A percentile compares a stretch with the other conserved stretches of the same genome.
These are phyloP conservation scores for Globisporangium orthogonon DNA, from an alignment of 352 stramenopile species.

Conservation along the genomic window DNA sequence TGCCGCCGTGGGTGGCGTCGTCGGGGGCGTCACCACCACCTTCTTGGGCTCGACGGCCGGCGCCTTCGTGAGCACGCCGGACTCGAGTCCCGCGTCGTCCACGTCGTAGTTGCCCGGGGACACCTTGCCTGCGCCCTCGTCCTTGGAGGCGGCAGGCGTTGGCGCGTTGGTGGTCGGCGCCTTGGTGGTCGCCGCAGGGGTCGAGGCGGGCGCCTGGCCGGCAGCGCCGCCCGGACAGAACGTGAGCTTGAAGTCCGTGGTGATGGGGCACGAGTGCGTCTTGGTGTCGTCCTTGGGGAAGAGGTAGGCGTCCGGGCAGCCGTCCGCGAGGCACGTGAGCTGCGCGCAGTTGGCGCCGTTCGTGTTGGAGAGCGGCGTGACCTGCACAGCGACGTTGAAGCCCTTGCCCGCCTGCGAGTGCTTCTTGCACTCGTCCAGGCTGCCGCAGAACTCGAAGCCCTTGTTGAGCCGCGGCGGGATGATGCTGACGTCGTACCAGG, in stretches of 20 bases:
- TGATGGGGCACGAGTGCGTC: constrained; percentile 54
- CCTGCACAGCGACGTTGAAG: constrained; percentile 63
- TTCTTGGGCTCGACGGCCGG: not conserved
- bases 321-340: constrained; percentile 46
- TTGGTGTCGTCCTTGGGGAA: constrained; percentile 69
- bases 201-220: not conserved
- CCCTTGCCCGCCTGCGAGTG: constrained; percentile 44
- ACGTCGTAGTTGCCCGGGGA: constrained; percentile 10
- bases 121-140: constrained; percentile 11
- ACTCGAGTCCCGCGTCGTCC: constrained; percentile 10
- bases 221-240: constrained; percentile 43
- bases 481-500: constrained; percentile 71
- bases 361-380: constrained; percentile 48
- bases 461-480: constrained; percentile 50
- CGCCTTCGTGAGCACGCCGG: constrained; percentile 2
- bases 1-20: not conserved
- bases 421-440: constrained; percentile 57
- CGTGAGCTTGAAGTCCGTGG: constrained; percentile 59
- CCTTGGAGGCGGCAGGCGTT: not conserved
- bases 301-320: constrained; percentile 60
- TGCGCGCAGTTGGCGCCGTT: constrained; percentile 53
- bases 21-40: not conserved
- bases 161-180: constrained; percentile 9
- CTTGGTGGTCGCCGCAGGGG: constrained; percentile 5
- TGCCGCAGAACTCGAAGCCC: constrained; percentile 55